A percentile compares a stretch with the other conserved stretches of the same genome.
Evolutionary conservation across 768 basidiomycete species (phyloP).

Genomic region (Kwoniella mangroviensis): DNA sequence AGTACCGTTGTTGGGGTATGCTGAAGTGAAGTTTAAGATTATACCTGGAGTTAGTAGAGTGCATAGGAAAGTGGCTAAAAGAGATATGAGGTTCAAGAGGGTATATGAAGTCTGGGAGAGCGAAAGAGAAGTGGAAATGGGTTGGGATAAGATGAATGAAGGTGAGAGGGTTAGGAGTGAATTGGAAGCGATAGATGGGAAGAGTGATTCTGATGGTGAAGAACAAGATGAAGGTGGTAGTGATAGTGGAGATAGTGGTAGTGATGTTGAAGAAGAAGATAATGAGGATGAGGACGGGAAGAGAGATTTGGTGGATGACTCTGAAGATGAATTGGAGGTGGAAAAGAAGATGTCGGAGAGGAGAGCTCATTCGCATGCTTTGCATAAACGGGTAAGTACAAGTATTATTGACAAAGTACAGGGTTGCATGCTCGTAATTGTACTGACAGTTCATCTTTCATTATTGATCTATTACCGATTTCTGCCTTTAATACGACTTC

Average conservation of each 20-base stretch:
- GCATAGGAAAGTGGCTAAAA: slow-evolving; percentile 49
- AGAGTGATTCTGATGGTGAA: slow-evolving; percentile 18
- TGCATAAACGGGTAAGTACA: slow-evolving; percentile 57
- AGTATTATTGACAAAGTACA: not conserved
- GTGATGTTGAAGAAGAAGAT: not conserved
- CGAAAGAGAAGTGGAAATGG: slow-evolving; percentile 29
- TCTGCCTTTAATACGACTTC: too few species aligned
- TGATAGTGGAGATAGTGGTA: slow-evolving; percentile 23
- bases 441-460: too few species aligned
- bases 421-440: not conserved
- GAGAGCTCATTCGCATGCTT: slow-evolving; percentile 47
- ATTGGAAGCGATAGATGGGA: slow-evolving; percentile 8
- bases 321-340: slow-evolving; percentile 20
- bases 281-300: slow-evolving; percentile 6
- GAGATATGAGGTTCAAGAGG: slow-evolving; percentile 47
- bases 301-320: slow-evolving; percentile 17
- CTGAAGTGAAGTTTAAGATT: slow-evolving; percentile 37
- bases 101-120: slow-evolving; percentile 57
- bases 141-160: slow-evolving; percentile 26
- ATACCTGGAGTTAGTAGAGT: slow-evolving; percentile 46
- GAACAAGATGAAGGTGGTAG: slow-evolving; percentile 24
- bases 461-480: too few species aligned
- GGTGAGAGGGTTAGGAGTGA: slow-evolving; percentile 18
- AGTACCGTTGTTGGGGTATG: slow-evolving; percentile 27
- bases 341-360: slow-evolving; percentile 30